Evolutionary conservation across 495 filamentous ascomycete genomes (phyloP).

Genomic region (Pseudevernia furfuracea): DNA sequence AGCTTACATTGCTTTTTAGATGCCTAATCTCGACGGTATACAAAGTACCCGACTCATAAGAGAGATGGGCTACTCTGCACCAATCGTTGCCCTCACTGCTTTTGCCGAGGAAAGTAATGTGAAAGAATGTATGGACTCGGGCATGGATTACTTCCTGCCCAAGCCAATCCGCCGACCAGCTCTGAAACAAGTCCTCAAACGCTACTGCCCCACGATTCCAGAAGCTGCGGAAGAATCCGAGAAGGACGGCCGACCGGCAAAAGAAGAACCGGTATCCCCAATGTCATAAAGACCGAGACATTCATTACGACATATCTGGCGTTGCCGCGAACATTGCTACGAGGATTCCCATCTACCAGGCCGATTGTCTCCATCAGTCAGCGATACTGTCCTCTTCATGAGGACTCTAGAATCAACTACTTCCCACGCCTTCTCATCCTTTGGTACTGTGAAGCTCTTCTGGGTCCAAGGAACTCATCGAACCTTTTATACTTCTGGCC

Average conservation of each 20-base stretch:
- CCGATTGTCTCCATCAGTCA: not conserved
- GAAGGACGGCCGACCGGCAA: slow-evolving; percentile 7
- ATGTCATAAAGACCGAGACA: slow-evolving; percentile 11
- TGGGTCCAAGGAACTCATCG: not conserved
- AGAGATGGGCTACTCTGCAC: slow-evolving; percentile 75
- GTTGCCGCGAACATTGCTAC: not conserved
- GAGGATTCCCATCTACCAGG: not conserved
- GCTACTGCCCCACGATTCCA: slow-evolving; percentile 52
- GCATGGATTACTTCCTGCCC: slow-evolving; percentile 64
- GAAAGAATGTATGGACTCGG: slow-evolving; percentile 70
- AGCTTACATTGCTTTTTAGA: slow-evolving; percentile 38
- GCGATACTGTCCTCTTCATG: not conserved
- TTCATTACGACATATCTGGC: not conserved
- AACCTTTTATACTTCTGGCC: not conserved
- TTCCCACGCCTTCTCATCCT: not conserved
- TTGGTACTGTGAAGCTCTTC: not conserved
- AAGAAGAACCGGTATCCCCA: slow-evolving; percentile 19
- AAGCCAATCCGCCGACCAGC: slow-evolving; percentile 82
- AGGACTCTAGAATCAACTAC: not conserved
- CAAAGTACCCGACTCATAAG: slow-evolving; percentile 83
- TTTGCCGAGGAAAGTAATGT: slow-evolving; percentile 88
- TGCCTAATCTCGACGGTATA: slow-evolving; percentile 88
- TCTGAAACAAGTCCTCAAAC: slow-evolving; percentile 75
- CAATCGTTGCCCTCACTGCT: slow-evolving; percentile 86
- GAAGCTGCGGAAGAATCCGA: slow-evolving; percentile 40